phyloP scores from a whole-genome alignment of 345 rosid genomes.

The Cardamine chenopodiifolia region DNA sequence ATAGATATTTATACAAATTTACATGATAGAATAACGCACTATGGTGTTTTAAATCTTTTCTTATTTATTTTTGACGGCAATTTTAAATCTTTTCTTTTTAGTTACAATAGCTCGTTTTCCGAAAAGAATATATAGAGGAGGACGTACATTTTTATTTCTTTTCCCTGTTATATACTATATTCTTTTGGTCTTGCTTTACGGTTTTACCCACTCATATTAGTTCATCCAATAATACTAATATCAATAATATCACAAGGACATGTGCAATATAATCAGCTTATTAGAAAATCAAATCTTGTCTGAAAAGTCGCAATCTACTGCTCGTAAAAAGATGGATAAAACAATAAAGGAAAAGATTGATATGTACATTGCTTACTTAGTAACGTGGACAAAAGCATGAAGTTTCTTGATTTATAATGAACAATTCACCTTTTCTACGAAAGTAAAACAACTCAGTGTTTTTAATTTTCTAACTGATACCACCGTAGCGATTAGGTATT shows the following conservation, averaged over 20 bases:
- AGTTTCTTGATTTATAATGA: conserved; percentile 16
- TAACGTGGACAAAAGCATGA: conserved; percentile 27
- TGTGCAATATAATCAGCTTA: conserved; percentile 19
- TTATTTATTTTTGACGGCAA: too few species aligned
- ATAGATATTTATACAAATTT: not conserved
- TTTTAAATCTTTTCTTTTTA: too few species aligned
- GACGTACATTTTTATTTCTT: not conserved
- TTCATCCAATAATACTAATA: not conserved
- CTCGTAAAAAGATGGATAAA: conserved; percentile 16
- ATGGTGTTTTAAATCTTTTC: not conserved
- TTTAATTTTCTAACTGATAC: not conserved
- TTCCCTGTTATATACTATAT: not conserved
- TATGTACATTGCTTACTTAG: conserved; percentile 20
- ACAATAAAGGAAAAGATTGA: conserved; percentile 18
- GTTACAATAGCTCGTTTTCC: not conserved
- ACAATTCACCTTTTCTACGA: not conserved
- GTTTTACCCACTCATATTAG: conserved; percentile 1
- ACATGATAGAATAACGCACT: not conserved
- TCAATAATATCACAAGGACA: conserved; percentile 18
- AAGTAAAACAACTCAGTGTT: not conserved
- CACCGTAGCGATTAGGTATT: not conserved
- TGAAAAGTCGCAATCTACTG: conserved; percentile 28
- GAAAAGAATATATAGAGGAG: not conserved
- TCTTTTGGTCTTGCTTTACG: not conserved
- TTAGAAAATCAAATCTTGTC: conserved; percentile 25